phyloP scores from a whole-genome alignment of 1,139 yeast species.

The Candida sp. region DNA sequence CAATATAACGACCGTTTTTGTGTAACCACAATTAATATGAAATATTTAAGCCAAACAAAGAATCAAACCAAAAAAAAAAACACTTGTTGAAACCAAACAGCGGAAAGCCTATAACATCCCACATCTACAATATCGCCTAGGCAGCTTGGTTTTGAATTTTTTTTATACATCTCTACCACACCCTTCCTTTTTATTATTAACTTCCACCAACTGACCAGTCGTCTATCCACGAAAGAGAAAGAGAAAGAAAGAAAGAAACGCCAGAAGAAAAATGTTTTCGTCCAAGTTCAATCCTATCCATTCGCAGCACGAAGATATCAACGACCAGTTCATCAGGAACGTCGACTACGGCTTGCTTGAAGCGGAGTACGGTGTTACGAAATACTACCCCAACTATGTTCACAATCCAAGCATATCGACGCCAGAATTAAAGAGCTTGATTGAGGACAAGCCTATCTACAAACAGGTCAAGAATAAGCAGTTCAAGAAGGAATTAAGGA shows the following conservation, averaged over 20 bases:
- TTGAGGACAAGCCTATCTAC: conserved; percentile 46
- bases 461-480: conserved; percentile 38
- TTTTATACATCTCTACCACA: no score
- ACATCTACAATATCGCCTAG: no score
- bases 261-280: background rate
- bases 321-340: conserved; percentile 3
- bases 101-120: no score
- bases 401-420: conserved; percentile 44
- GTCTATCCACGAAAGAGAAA: background rate
- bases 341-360: conserved; percentile 44
- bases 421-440: conserved; percentile 38
- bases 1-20: background rate
- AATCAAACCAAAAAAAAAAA: conserved; percentile 1
- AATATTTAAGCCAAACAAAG: conserved; percentile 3
- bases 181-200: no score
- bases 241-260: background rate
- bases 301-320: background rate
- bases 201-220: background rate
- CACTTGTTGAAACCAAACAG: no score
- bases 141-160: no score
- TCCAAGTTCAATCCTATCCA: background rate
- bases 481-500: conserved; percentile 9
- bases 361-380: conserved; percentile 34
- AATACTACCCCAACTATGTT: conserved; percentile 44
- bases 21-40: background rate